Percentiles rank a stretch among this genome's conserved stretches.
Evolutionary conservation across 495 filamentous ascomycete species (phyloP).

Genomic region (Polyplosphaeria fusca): DNA sequence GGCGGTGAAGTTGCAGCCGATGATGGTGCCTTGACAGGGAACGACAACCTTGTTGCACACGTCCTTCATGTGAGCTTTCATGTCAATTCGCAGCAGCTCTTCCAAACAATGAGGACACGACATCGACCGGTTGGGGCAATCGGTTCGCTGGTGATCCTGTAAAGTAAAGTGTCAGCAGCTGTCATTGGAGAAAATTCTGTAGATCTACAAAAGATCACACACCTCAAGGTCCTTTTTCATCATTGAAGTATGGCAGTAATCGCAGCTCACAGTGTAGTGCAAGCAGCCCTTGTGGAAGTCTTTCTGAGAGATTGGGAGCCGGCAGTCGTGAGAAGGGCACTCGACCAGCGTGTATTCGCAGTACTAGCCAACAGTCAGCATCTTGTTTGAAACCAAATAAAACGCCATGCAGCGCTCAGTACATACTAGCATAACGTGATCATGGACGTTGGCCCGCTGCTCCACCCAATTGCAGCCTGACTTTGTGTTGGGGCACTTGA

Average conservation of each 20-base stretch:
- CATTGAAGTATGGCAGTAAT: constrained; percentile 52
- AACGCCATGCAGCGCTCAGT: too few relatives aligned
- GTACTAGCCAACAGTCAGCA: too few relatives aligned
- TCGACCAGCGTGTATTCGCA: constrained; percentile 64
- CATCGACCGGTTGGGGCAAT: constrained; percentile 51
- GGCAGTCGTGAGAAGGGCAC: constrained; percentile 52
- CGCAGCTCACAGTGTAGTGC: constrained; percentile 54
- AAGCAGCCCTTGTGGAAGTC: constrained; percentile 57
- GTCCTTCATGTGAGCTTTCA: constrained; percentile 50
- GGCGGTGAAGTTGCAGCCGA: constrained; percentile 55
- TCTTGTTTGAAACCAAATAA: too few relatives aligned
- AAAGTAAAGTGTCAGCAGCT: too few relatives aligned
- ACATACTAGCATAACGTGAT: constrained; percentile 72
- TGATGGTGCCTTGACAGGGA: constrained; percentile 53
- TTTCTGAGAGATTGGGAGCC: constrained; percentile 48
- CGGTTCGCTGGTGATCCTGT: constrained; percentile 49
- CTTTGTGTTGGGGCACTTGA: constrained; percentile 63
- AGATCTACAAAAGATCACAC: constrained; percentile 30
- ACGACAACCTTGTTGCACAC: constrained; percentile 54
- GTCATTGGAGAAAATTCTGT: too few relatives aligned
- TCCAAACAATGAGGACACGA: constrained; percentile 54
- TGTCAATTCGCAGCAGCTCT: constrained; percentile 48
- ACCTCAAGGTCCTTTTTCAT: constrained; percentile 60
- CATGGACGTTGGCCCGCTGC: constrained; percentile 63
- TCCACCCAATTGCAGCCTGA: constrained; percentile 63